Percentiles rank a stretch among this genome's conserved stretches.
Evolutionary conservation across 345 rosid species (phyloP).

Genomic region (Eucalyptus virginea): DNA sequence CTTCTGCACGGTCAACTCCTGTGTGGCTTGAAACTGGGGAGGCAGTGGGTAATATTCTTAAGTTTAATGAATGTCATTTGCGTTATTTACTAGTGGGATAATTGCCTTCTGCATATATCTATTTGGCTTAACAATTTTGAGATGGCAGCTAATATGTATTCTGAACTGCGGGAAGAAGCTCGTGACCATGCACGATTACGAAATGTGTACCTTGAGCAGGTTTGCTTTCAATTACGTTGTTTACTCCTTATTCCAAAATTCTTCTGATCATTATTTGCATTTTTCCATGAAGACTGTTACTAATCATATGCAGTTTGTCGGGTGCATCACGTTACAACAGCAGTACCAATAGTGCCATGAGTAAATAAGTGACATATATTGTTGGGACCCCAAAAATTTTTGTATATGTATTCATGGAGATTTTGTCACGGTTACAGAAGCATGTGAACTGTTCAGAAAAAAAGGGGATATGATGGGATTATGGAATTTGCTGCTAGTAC

Average conservation of each 20-base stretch:
- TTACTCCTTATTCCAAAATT: neutral
- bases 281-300: neutral
- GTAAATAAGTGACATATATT: neutral
- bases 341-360: neutral
- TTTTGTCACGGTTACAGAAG: neutral
- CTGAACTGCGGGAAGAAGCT: constrained; percentile 90
- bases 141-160: constrained; percentile 75
- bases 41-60: constrained; percentile 77
- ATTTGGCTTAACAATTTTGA: constrained; percentile 38
- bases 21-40: constrained; percentile 99
- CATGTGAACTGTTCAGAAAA: neutral
- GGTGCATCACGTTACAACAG: neutral
- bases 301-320: neutral
- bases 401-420: neutral
- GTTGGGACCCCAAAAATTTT: neutral
- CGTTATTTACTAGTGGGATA: constrained; percentile 3
- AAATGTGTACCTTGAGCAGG: constrained; percentile 91
- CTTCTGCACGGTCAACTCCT: constrained; percentile 67
- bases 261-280: neutral
- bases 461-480: neutral
- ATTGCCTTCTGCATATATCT: constrained; percentile 10
- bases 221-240: constrained; percentile 7
- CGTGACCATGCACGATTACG: constrained; percentile 87
- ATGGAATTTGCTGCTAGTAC: neutral
- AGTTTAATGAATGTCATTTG: constrained; percentile 3